Percentiles rank a stretch among this genome's conserved stretches.
phyloP scores from a whole-genome alignment of 331 rosid genomes.

The Saraca asoca region DNA sequence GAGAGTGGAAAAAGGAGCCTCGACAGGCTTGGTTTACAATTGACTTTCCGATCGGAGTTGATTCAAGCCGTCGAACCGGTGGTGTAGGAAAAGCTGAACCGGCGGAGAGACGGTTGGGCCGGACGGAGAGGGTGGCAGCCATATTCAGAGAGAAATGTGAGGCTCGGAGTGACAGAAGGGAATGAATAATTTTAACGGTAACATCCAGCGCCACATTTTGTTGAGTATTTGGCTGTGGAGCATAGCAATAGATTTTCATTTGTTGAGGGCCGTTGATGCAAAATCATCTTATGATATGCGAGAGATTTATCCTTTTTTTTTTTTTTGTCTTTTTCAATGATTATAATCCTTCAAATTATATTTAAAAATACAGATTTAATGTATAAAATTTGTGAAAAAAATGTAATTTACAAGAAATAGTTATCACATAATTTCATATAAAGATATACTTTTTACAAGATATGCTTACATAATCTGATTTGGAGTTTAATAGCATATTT shows the following conservation, averaged over 20 bases:
- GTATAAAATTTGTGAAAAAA: too few species aligned
- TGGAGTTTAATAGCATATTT: too few species aligned
- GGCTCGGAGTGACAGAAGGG: constrained; percentile 4
- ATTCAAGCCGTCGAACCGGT: constrained; percentile 37
- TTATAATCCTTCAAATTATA: too few species aligned
- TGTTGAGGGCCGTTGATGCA: not conserved
- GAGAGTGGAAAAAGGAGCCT: constrained; percentile 30
- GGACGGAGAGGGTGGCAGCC: constrained; percentile 82
- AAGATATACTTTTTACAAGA: too few species aligned
- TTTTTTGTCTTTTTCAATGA: too few species aligned
- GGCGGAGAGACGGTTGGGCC: constrained; percentile 73
- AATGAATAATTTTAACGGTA: constrained; percentile 33
- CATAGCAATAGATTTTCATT: not conserved
- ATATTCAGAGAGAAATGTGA: constrained; percentile 32
- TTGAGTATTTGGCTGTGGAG: not conserved
- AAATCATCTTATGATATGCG: not conserved
- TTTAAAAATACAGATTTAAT: too few species aligned
- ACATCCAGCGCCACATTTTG: not conserved
- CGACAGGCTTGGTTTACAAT: constrained; percentile 43
- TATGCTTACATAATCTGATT: too few species aligned
- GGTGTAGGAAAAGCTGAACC: constrained; percentile 52
- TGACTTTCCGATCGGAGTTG: constrained; percentile 32
- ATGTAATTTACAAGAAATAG: too few species aligned
- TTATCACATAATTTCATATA: too few species aligned
- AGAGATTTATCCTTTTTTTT: too few species aligned